Conservation (phyloP, 2,329 filamentous ascomycete species). For the Ceratocystis cubensis region DNA sequence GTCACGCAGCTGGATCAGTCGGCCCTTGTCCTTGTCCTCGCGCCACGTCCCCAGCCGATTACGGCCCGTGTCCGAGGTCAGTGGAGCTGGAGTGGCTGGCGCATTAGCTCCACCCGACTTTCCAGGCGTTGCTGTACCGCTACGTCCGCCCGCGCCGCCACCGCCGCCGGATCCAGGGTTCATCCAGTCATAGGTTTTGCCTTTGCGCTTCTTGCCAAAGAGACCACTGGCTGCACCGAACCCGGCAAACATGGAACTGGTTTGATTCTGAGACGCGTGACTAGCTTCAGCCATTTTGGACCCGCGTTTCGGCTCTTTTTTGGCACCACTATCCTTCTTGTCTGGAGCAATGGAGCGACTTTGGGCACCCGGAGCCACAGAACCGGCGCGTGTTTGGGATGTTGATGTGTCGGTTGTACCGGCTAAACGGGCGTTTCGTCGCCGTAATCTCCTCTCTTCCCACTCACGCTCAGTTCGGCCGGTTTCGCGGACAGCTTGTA, state of each 20-base stretch:
- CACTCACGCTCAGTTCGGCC: constrained; percentile 54
- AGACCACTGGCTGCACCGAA: constrained; percentile 49
- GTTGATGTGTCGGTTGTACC: constrained; percentile 41
- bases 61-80: constrained; percentile 43
- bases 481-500: constrained; percentile 45
- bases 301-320: constrained; percentile 77
- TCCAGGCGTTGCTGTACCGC: constrained; percentile 42
- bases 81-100: constrained; percentile 27
- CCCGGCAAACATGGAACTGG: constrained; percentile 57
- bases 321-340: constrained; percentile 55
- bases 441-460: constrained; percentile 59
- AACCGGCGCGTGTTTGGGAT: constrained; percentile 41
- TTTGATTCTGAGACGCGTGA: constrained; percentile 71
- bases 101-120: constrained; percentile 26
- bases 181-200: constrained; percentile 68
- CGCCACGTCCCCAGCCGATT: constrained; percentile 61
- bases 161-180: constrained; percentile 37
- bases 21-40: constrained; percentile 65
- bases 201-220: constrained; percentile 47
- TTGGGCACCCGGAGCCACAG: constrained; percentile 47
- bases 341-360: constrained; percentile 48
- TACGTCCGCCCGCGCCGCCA: constrained; percentile 24
- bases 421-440: constrained; percentile 51
- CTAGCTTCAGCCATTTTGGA: constrained; percentile 67
- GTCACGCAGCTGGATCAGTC: constrained; percentile 72